Base-by-base conservation (phyloP, 2,329 filamentous ascomycete species). In the Leptographium radiaticola region DNA sequence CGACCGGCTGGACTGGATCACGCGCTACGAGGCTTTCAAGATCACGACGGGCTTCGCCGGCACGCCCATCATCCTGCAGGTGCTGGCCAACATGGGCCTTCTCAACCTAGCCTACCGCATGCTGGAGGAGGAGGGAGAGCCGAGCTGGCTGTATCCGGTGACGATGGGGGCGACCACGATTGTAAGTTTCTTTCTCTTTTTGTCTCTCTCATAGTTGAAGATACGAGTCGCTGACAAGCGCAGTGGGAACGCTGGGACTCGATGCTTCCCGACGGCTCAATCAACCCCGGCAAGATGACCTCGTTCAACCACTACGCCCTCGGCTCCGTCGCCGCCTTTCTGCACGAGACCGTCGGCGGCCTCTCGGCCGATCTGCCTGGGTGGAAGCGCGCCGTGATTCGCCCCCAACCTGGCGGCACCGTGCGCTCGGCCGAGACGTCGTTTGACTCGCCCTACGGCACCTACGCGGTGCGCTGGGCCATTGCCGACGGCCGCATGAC, bases 301-400 rank as follows among this genome's bases (percentile, higher is more conserved):
- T 67, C 65, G 53, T 66, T 68, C 58, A 70, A 72, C 58, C 69
- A 72, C 58, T 71, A 71, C 54, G 67, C 70, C 1, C 65, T 69
- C 12, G 69, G 69, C 13, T 64, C 64, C 34, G 67, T 71, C 40
- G 66, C 63, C 10, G 59, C 65, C 48, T 72, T 68, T 65, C 60
- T 71, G 55, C 68, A 71, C 57, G 54, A 57, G 40, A 63, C 61
- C 8, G 60, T 69, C 16, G 68, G 62, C 2, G 67, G 67, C 5
- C 55, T 70, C 9, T 55, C 53, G 16, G 59, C 61, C 10, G 51
- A 60, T 0, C 57, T 59, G 44, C 60, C 65, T 9, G 67, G 66
- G 5, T 68, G 67, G 66, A 62, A 60, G 53, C 56, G 40, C 6
- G 58, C 65, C 9, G 50, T 43, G 12, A 62, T 68, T 4, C 53